These are phyloP conservation scores for Diphasiastrum complanatum DNA, from an alignment of 83 land plant species.

Conservation along the genomic window DNA sequence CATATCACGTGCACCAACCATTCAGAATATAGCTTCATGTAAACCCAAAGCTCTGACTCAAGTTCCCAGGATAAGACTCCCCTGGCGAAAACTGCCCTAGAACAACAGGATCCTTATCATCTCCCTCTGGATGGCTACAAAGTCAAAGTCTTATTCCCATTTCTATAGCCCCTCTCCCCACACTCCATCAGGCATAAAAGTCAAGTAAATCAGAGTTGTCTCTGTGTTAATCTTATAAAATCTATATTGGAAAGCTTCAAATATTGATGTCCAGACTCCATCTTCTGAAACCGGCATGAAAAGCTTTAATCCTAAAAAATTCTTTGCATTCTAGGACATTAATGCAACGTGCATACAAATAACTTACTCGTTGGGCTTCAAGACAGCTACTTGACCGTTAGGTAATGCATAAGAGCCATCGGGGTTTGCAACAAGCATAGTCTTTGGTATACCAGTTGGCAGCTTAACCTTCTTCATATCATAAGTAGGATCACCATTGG, in stretches of 20 bases:
- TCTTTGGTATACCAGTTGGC: slow-evolving; percentile 93
- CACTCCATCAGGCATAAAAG: too few relatives aligned
- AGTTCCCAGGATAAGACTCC: too few relatives aligned
- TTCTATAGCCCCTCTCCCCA: too few relatives aligned
- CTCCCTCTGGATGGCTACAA: too few relatives aligned
- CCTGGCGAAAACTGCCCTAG: too few relatives aligned
- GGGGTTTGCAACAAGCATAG: slow-evolving; percentile 85
- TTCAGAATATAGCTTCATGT: too few relatives aligned
- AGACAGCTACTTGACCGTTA: slow-evolving; percentile 73
- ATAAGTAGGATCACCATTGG: slow-evolving; percentile 85
- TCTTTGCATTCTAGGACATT: not conserved
- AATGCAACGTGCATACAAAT: not conserved
- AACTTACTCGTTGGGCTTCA: slow-evolving; percentile 84
- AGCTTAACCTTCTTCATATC: slow-evolving; percentile 75
- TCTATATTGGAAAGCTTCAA: not conserved
- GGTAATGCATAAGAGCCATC: slow-evolving; percentile 95
- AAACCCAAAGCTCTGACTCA: too few relatives aligned
- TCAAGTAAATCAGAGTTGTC: too few relatives aligned
- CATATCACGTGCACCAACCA: too few relatives aligned
- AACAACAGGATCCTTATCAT: too few relatives aligned
- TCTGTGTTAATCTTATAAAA: slow-evolving; percentile 4
- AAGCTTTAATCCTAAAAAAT: not conserved
- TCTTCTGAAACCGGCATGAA: not conserved
- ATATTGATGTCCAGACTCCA: not conserved
- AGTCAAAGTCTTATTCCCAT: too few relatives aligned